phyloP scores from a whole-genome alignment of 306 rosid species.

The Medicago lupulina region DNA sequence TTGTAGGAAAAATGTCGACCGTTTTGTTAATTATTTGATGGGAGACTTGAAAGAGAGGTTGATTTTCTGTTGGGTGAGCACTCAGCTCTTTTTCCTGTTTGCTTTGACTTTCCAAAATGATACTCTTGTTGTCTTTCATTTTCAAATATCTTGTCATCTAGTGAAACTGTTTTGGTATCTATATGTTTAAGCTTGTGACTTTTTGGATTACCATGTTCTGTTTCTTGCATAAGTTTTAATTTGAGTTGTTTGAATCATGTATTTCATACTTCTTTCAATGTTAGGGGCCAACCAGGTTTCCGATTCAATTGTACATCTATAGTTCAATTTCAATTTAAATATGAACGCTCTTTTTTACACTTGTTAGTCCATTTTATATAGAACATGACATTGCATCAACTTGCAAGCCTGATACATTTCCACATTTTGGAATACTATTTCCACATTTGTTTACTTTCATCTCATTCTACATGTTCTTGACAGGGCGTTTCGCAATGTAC shows the following conservation, averaged over 20 bases:
- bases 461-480: slow-evolving; percentile 20
- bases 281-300: neutral
- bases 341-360: neutral
- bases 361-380: neutral
- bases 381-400: slow-evolving; percentile 16
- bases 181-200: neutral
- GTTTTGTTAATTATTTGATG: slow-evolving; percentile 58
- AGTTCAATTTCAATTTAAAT: slow-evolving; percentile 4
- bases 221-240: neutral
- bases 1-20: slow-evolving; percentile 63
- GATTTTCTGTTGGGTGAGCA: slow-evolving; percentile 85
- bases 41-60: slow-evolving; percentile 67
- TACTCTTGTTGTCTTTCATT: slow-evolving; percentile 19
- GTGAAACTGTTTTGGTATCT: slow-evolving; percentile 4
- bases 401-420: neutral
- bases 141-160: slow-evolving; percentile 15
- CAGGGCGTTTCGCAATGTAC: slow-evolving; percentile 75
- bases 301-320: neutral
- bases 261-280: neutral
- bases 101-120: neutral
- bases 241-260: neutral
- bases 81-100: slow-evolving; percentile 39
- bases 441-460: neutral
- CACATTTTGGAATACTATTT: slow-evolving; percentile 2
- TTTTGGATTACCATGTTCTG: neutral